phyloP scores from a whole-genome alignment of 306 rosid genomes.

The Quercus glauca region DNA sequence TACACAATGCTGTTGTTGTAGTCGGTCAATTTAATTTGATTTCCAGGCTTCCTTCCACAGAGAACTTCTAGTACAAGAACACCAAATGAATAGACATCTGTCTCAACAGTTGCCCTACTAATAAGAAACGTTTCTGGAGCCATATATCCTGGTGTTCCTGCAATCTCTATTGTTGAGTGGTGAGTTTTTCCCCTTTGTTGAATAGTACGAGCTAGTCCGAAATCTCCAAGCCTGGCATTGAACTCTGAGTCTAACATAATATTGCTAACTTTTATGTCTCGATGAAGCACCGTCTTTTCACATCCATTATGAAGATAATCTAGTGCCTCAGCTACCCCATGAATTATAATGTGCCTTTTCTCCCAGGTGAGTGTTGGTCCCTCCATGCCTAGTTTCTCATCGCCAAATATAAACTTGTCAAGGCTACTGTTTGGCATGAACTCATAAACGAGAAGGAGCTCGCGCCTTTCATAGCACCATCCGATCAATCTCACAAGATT shows the following conservation, averaged over 20 bases:
- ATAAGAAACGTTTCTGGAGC: conserved; percentile 73
- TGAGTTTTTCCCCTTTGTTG: conserved; percentile 52
- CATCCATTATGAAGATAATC: conserved; percentile 77
- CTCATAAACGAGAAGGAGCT: conserved; percentile 79
- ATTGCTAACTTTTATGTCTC: conserved; percentile 76
- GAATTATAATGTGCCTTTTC: conserved; percentile 41
- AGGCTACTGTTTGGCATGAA: conserved; percentile 80
- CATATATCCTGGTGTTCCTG: conserved; percentile 88
- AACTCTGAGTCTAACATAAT: conserved; percentile 66
- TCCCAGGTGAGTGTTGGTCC: conserved; percentile 41
- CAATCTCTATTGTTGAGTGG: conserved; percentile 68
- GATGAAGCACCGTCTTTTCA: conserved; percentile 63
- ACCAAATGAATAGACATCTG: conserved; percentile 76
- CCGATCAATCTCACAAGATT: conserved; percentile 74
- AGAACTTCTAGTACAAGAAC: conserved; percentile 60
- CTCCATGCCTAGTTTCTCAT: conserved; percentile 15
- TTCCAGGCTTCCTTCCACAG: conserved; percentile 62
- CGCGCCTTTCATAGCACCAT: conserved; percentile 75
- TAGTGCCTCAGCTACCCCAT: conserved; percentile 68
- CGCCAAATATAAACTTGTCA: conserved; percentile 51
- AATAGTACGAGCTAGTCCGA: conserved; percentile 68
- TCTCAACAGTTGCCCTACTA: conserved; percentile 64
- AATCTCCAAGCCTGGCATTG: conserved; percentile 63
- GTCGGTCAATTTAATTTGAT: conserved; percentile 24
- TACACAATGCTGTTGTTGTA: conserved; percentile 55